These are phyloP conservation scores for Scedosporium apiospermum DNA, from an alignment of 2,329 filamentous ascomycete species.

Conservation along the genomic window DNA sequence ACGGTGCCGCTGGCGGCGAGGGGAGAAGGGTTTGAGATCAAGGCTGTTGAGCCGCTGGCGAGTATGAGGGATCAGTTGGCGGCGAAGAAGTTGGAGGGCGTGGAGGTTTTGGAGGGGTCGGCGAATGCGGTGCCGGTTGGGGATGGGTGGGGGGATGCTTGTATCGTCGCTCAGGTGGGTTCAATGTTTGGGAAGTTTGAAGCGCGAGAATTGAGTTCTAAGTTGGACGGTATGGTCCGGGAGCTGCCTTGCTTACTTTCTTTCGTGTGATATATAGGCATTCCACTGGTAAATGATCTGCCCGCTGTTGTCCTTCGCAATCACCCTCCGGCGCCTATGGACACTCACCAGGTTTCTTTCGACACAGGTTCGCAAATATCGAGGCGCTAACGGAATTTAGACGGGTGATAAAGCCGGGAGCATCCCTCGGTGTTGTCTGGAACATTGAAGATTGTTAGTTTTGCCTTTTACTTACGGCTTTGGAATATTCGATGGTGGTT, in stretches of 20 bases:
- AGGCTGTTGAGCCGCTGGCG: constrained; percentile 55
- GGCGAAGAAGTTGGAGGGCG: constrained; percentile 45
- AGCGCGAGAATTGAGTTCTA: background rate
- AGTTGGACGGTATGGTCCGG: background rate
- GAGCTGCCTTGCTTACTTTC: constrained; percentile 8
- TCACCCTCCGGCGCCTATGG: too few relatives aligned
- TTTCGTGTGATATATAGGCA: constrained; percentile 20
- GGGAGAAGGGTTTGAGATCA: constrained; percentile 48
- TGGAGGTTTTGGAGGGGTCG: constrained; percentile 46
- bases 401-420: constrained; percentile 51
- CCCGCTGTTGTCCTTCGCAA: too few relatives aligned
- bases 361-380: constrained; percentile 54
- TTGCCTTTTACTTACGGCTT: constrained; percentile 6
- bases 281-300: constrained; percentile 44
- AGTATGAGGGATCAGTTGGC: constrained; percentile 54
- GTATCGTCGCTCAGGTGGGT: constrained; percentile 59
- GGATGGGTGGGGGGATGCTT: constrained; percentile 52
- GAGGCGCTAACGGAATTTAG: constrained; percentile 57
- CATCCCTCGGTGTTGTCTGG: constrained; percentile 60
- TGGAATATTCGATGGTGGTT: background rate
- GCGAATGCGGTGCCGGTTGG: constrained; percentile 47
- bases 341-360: background rate
- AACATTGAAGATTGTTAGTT: constrained; percentile 61
- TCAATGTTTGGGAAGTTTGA: background rate
- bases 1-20: constrained; percentile 52